A percentile compares a stretch with the other conserved stretches of the same genome.
Conservation (phyloP, 1,284 basidiomycete species). For the Trametes pubescens region DNA sequence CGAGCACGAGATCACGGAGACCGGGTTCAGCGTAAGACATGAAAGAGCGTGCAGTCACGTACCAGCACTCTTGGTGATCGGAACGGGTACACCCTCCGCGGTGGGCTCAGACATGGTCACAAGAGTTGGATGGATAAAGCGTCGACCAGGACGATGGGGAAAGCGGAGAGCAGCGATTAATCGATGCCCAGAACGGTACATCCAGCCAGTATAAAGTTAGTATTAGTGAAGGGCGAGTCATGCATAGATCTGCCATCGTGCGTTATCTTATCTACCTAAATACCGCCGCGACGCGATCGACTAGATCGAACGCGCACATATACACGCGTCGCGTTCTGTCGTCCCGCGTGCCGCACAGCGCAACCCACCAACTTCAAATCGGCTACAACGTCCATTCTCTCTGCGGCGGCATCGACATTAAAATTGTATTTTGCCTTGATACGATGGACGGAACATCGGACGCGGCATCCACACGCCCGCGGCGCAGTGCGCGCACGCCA, state of each 20-base stretch:
- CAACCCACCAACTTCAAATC: too few relatives aligned
- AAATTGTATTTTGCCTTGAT: too few relatives aligned
- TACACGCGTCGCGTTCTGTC: not conserved
- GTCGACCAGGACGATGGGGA: conserved; percentile 17
- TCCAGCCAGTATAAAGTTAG: conserved; percentile 22
- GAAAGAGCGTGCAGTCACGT: conserved; percentile 13
- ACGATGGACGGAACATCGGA: not conserved
- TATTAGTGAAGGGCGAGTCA: conserved; percentile 28
- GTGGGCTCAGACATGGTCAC: conserved; percentile 39
- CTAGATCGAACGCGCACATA: not conserved
- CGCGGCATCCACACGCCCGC: not conserved
- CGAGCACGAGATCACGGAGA: not conserved
- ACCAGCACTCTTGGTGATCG: conserved; percentile 45
- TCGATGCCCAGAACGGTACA: conserved; percentile 32
- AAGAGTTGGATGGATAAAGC: conserved; percentile 19
- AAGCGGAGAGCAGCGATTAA: conserved; percentile 25
- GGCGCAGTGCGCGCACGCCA: conserved; percentile 27
- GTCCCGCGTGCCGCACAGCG: too few relatives aligned
- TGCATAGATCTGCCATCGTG: conserved; percentile 14
- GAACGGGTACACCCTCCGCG: conserved; percentile 27
- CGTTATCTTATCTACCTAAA: conserved; percentile 30
- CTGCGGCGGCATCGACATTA: too few relatives aligned
- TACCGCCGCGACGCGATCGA: conserved; percentile 10
- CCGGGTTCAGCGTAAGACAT: not conserved
- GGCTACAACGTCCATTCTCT: too few relatives aligned